phyloP scores from a whole-genome alignment of 106 monocot species.

The Chionographis japonica region DNA sequence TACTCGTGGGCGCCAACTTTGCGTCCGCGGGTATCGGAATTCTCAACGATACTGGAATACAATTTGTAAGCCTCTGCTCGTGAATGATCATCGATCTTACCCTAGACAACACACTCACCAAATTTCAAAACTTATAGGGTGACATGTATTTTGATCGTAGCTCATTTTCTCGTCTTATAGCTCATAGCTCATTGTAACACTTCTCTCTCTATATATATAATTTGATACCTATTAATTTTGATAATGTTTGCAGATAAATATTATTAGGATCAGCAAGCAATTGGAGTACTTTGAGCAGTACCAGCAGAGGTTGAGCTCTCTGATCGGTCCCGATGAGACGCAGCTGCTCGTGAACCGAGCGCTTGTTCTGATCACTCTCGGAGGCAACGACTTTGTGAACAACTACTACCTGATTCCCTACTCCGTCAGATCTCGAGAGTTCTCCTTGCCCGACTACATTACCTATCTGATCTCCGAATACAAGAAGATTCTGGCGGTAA shows the following conservation, averaged over 20 bases:
- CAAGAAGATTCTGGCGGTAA: constrained; percentile 80
- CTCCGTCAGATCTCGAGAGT: constrained; percentile 74
- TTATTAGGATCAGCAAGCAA: constrained; percentile 68
- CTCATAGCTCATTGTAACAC: constrained; percentile 11
- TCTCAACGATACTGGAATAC: constrained; percentile 55
- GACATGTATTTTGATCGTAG: constrained; percentile 35
- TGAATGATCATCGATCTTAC: constrained; percentile 39
- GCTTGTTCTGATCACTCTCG: constrained; percentile 77
- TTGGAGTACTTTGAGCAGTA: constrained; percentile 65
- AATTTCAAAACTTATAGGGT: constrained; percentile 19
- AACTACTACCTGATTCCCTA: constrained; percentile 88
- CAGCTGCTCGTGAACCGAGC: constrained; percentile 41
- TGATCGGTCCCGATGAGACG: constrained; percentile 47
- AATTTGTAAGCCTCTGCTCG: constrained; percentile 38
- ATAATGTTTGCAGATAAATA: constrained; percentile 47
- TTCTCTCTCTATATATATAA: background rate
- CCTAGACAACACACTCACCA: background rate
- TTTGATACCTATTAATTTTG: background rate
- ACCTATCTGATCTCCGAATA: constrained; percentile 72
- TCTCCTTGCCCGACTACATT: constrained; percentile 76
- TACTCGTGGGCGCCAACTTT: constrained; percentile 53
- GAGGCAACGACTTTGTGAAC: constrained; percentile 97
- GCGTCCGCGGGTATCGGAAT: constrained; percentile 57
- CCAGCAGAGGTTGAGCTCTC: constrained; percentile 37
- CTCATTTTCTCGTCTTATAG: background rate